Conservation (phyloP, 2,329 filamentous ascomycete genomes). For the Hymenoscyphus fructigenus region DNA sequence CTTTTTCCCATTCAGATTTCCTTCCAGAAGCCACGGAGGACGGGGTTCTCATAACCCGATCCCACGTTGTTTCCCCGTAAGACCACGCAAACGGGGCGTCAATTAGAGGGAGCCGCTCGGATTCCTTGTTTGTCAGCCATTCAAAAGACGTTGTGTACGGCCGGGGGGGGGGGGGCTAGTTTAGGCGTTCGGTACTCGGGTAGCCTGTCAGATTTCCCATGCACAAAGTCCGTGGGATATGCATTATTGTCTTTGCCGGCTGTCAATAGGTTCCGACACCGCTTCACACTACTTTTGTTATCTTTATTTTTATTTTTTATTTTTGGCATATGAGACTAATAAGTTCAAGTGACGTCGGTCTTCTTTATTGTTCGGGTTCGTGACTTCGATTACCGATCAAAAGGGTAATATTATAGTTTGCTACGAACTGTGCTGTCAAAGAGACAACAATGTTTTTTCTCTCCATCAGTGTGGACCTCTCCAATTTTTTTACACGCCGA, state of each 20-base stretch:
- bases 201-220: not conserved
- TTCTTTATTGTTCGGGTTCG: not conserved
- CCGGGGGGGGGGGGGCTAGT: not conserved
- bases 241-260: too few species aligned
- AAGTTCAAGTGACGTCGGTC: not conserved
- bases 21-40: not conserved
- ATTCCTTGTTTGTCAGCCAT: not conserved
- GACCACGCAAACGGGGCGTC: not conserved
- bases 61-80: constrained; percentile 1
- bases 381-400: not conserved
- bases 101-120: not conserved
- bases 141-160: not conserved
- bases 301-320: too few species aligned
- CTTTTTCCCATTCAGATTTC: not conserved
- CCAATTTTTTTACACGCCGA: not conserved
- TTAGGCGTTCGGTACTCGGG: not conserved
- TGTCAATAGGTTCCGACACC: too few species aligned
- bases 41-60: not conserved
- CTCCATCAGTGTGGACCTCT: not conserved
- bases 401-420: not conserved
- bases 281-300: too few species aligned
- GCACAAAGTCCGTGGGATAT: too few species aligned
- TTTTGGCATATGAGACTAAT: not conserved
- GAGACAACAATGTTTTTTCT: not conserved
- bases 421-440: not conserved